Evolutionary conservation across 2,329 filamentous ascomycete species (phyloP).

Genomic region (Fusarium heterosporum): DNA sequence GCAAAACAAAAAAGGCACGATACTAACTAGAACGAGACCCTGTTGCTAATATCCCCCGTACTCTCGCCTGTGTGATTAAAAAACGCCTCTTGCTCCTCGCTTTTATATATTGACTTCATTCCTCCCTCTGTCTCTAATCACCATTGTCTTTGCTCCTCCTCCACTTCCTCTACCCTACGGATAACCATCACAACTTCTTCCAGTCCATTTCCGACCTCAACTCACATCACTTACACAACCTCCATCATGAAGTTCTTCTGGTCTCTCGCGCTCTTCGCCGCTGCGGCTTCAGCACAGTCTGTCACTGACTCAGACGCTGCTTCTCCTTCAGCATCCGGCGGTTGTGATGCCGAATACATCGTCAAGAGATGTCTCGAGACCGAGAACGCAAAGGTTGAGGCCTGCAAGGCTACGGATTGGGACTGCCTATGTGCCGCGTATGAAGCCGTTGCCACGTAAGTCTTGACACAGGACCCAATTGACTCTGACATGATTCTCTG

Average conservation of each 20-base stretch:
- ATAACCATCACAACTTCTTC: not conserved
- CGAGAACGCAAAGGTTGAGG: slow-evolving; percentile 54
- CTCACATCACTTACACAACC: slow-evolving; percentile 15
- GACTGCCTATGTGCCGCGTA: slow-evolving; percentile 61
- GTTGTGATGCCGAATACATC: slow-evolving; percentile 61
- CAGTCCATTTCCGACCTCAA: not conserved
- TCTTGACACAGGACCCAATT: slow-evolving; percentile 12
- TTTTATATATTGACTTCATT: slow-evolving; percentile 14
- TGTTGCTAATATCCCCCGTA: slow-evolving; percentile 39
- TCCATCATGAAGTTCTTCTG: slow-evolving; percentile 61
- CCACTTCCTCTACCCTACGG: not conserved
- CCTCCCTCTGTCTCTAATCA: slow-evolving; percentile 1
- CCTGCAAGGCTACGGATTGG: slow-evolving; percentile 58
- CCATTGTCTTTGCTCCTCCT: not conserved
- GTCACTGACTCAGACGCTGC: slow-evolving; percentile 44
- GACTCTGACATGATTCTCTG: not conserved
- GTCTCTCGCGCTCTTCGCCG: slow-evolving; percentile 55
- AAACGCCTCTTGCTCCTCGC: slow-evolving; percentile 22
- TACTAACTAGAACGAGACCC: slow-evolving; percentile 32
- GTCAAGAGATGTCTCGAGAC: slow-evolving; percentile 58
- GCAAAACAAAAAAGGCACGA: slow-evolving; percentile 26
- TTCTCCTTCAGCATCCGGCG: slow-evolving; percentile 47
- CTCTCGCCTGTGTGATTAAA: slow-evolving; percentile 35
- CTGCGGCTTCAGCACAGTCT: slow-evolving; percentile 51
- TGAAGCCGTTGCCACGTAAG: slow-evolving; percentile 60